Conservation (phyloP, 768 basidiomycete species). For the Boletus rubescentipes region DNA sequence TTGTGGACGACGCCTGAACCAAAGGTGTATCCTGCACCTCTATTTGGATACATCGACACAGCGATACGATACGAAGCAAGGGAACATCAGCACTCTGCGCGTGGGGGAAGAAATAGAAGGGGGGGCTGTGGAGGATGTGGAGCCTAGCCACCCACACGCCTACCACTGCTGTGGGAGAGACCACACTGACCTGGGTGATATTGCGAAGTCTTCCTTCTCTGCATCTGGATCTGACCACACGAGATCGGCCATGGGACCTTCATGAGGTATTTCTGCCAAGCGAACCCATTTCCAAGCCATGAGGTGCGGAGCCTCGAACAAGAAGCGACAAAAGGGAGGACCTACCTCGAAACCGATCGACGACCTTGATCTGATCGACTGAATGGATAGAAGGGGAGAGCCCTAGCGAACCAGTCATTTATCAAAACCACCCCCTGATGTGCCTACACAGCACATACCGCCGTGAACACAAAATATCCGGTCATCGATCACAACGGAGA, state of each 20-base stretch:
- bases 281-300: constrained; percentile 13
- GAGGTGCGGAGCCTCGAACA: constrained; percentile 22
- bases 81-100: constrained; percentile 8
- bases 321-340: constrained; percentile 18
- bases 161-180: constrained; percentile 6
- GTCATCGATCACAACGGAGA: constrained; percentile 98
- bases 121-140: constrained; percentile 8
- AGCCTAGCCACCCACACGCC: constrained; percentile 8
- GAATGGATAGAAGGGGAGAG: constrained; percentile 98
- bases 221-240: constrained; percentile 99
- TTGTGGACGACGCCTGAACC: constrained; percentile 97
- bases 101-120: constrained; percentile 11
- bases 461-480: constrained; percentile 99
- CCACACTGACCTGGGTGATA: constrained; percentile 82
- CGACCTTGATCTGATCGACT: constrained; percentile 99
- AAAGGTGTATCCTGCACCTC: constrained; percentile 98
- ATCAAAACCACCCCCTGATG: constrained; percentile 1
- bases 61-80: constrained; percentile 4
- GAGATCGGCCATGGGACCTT: constrained; percentile 99
- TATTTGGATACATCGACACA: constrained; percentile 30
- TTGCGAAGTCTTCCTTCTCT: constrained; percentile 99
- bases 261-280: constrained; percentile 90
- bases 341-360: constrained; percentile 94
- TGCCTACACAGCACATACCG: constrained; percentile 47
- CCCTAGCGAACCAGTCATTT: constrained; percentile 45